phyloP scores from a whole-genome alignment of 805 yeast genomes.

The Torulaspora gathmanii region DNA sequence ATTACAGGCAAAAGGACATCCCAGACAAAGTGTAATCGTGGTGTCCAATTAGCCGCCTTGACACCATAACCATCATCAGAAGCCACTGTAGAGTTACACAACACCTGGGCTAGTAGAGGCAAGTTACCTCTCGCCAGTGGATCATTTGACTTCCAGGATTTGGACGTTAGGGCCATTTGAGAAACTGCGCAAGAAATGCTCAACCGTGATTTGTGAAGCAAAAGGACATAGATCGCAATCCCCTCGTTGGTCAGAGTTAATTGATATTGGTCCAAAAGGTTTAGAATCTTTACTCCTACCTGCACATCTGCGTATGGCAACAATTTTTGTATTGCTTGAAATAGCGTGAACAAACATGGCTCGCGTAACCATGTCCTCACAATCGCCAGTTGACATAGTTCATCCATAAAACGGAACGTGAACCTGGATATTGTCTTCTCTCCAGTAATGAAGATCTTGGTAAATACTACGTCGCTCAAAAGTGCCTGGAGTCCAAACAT shows the following conservation, averaged over 20 bases:
- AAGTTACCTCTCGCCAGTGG: slow-evolving; percentile 72
- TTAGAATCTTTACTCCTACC: slow-evolving; percentile 35
- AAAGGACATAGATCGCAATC: slow-evolving; percentile 55
- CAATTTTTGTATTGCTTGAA: slow-evolving; percentile 43
- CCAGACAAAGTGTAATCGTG: slow-evolving; percentile 77
- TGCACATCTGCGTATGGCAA: slow-evolving; percentile 21
- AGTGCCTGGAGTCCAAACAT: slow-evolving; percentile 79
- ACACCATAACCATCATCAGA: slow-evolving; percentile 34
- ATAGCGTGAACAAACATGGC: slow-evolving; percentile 67
- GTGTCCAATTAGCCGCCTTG: slow-evolving; percentile 67
- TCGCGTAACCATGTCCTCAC: slow-evolving; percentile 83
- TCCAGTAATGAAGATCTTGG: slow-evolving; percentile 28
- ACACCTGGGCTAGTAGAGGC: slow-evolving; percentile 52
- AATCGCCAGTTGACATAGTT: slow-evolving; percentile 53
- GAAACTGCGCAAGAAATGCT: slow-evolving; percentile 3
- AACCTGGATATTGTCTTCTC: slow-evolving; percentile 29
- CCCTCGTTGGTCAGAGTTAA: slow-evolving; percentile 75
- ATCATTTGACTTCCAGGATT: slow-evolving; percentile 62
- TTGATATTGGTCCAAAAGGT: slow-evolving; percentile 46
- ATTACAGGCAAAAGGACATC: slow-evolving; percentile 48
- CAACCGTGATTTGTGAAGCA: slow-evolving; percentile 15
- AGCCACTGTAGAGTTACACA: slow-evolving; percentile 48
- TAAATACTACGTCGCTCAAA: slow-evolving; percentile 47
- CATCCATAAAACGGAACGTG: slow-evolving; percentile 41
- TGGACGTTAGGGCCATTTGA: slow-evolving; percentile 18